These are phyloP conservation scores for Saraca asoca DNA, from an alignment of 331 rosid species.

Conservation along the genomic window DNA sequence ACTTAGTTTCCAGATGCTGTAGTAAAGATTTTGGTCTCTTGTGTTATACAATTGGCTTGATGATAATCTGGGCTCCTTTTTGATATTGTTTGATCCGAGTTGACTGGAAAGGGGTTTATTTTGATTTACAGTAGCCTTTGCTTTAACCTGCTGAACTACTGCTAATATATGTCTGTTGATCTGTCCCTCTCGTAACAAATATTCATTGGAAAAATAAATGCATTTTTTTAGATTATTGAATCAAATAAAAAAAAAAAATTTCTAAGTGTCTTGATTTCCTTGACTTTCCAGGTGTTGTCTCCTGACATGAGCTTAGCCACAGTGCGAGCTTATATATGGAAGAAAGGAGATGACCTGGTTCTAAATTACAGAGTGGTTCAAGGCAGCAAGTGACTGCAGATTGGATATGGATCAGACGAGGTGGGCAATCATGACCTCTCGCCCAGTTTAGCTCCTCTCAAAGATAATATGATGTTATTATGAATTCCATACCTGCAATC, in stretches of 20 bases:
- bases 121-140: constrained; percentile 21
- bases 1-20: constrained; percentile 2
- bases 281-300: constrained; percentile 62
- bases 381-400: constrained; percentile 64
- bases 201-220: background rate
- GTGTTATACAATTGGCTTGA: constrained; percentile 13
- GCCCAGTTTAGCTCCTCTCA: constrained; percentile 13
- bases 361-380: constrained; percentile 86
- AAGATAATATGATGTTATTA: constrained; percentile 19
- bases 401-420: constrained; percentile 42
- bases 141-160: background rate
- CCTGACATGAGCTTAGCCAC: constrained; percentile 98
- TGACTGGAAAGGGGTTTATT: constrained; percentile 12
- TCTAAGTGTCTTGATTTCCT: too few relatives aligned
- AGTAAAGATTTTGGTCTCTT: constrained; percentile 22
- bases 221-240: too few relatives aligned
- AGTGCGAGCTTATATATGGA: constrained; percentile 91
- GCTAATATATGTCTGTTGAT: background rate
- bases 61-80: background rate
- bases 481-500: background rate
- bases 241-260: too few relatives aligned
- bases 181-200: constrained; percentile 3
- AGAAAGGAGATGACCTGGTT: constrained; percentile 85
- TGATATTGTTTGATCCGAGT: constrained; percentile 20
- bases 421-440: constrained; percentile 36